phyloP scores from a whole-genome alignment of 208 protist species.

The Tritrichomonas musculus region DNA sequence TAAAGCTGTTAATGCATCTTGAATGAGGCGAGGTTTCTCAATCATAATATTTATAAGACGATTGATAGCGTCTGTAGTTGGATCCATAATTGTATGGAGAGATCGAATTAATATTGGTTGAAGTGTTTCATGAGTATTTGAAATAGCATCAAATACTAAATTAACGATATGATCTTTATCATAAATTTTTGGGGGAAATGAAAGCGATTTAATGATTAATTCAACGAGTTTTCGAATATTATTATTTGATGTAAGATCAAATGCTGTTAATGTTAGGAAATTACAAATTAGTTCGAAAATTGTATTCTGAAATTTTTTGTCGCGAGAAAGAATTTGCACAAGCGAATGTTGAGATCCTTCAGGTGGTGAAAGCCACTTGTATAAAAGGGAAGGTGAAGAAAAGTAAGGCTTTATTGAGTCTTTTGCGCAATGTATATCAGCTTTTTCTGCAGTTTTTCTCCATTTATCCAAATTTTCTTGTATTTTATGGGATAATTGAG shows the following conservation, averaged over 20 bases:
- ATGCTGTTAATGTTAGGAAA: neutral
- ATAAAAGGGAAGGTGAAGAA: neutral
- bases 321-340: neutral
- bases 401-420: neutral
- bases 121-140: neutral
- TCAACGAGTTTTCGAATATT: neutral
- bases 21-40: neutral
- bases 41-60: neutral
- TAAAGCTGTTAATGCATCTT: neutral
- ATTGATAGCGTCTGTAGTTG: neutral
- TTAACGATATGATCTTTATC: neutral
- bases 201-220: neutral
- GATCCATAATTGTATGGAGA: neutral
- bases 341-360: neutral
- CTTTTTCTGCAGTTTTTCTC: neutral
- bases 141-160: neutral
- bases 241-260: neutral
- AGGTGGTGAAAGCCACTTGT: neutral
- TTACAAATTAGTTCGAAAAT: neutral
- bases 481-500: neutral
- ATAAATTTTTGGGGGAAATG: neutral
- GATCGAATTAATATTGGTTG: neutral
- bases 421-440: neutral
- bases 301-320: neutral
- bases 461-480: neutral